A percentile compares a stretch with the other conserved stretches of the same genome.
These are phyloP conservation scores for Solanum chmielewskii DNA, from an alignment of 257 asterid genomes.

Conservation along the genomic window DNA sequence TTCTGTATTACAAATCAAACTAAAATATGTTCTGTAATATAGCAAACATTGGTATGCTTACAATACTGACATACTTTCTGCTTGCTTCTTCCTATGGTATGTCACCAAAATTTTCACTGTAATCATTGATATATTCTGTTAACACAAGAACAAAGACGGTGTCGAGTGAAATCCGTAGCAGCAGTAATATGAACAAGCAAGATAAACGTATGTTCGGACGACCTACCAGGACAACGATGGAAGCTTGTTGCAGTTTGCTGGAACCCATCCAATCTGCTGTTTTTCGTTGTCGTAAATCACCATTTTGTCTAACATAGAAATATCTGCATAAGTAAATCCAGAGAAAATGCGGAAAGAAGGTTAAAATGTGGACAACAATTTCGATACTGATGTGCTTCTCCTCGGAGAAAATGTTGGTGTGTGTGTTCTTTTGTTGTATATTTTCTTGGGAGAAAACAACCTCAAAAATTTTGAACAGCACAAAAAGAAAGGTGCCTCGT, in stretches of 20 bases:
- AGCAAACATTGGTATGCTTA: background rate
- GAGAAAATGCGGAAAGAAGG: background rate
- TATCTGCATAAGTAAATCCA: slow-evolving; percentile 32
- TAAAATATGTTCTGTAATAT: background rate
- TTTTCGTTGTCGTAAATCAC: slow-evolving; percentile 84
- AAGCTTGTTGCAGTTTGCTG: slow-evolving; percentile 31
- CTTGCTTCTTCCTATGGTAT: background rate
- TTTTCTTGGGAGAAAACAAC: background rate
- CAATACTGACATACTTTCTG: background rate
- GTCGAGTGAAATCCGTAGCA: background rate
- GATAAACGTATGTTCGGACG: background rate
- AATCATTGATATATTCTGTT: background rate
- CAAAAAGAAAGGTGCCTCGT: background rate
- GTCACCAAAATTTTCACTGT: background rate
- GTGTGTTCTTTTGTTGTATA: background rate
- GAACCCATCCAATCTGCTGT: slow-evolving; percentile 61
- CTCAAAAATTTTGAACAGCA: background rate
- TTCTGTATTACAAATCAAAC: background rate
- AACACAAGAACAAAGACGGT: background rate
- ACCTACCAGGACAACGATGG: slow-evolving; percentile 6
- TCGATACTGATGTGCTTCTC: background rate
- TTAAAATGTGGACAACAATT: slow-evolving; percentile 1
- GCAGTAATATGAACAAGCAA: background rate
- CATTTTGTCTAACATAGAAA: slow-evolving; percentile 68
- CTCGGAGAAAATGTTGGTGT: background rate